Conservation (phyloP, 805 yeast genomes). For the Debaryomyces maramus region DNA sequence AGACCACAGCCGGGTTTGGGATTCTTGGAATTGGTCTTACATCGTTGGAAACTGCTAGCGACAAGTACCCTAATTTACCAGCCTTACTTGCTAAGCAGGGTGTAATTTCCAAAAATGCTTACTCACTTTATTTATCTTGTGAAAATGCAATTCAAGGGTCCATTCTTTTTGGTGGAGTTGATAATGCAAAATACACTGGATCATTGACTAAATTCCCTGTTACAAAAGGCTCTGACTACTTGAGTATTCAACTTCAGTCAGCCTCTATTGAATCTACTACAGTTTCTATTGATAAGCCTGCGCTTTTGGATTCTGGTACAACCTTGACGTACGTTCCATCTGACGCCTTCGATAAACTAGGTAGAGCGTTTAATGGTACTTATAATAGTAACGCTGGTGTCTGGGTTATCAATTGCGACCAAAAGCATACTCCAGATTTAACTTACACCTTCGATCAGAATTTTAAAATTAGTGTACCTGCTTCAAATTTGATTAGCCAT, state of each 20-base stretch:
- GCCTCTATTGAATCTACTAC: constrained; percentile 3
- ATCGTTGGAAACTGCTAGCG: constrained; percentile 9
- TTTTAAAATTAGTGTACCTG: constrained; percentile 13
- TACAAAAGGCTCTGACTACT: not conserved
- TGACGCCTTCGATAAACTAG: constrained; percentile 15
- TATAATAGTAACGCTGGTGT: constrained; percentile 35
- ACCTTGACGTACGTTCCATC: constrained; percentile 40
- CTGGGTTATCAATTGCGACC: constrained; percentile 44
- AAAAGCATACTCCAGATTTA: constrained; percentile 2
- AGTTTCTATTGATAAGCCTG: constrained; percentile 9
- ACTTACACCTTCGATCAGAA: constrained; percentile 43
- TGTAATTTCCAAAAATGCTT: constrained; percentile 21
- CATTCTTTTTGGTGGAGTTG: constrained; percentile 13
- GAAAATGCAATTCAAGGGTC: constrained; percentile 5
- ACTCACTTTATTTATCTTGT: constrained; percentile 23
- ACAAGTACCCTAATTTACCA: constrained; percentile 28
- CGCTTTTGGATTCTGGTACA: constrained; percentile 26
- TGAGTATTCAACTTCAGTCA: not conserved
- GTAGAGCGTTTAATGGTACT: constrained; percentile 9
- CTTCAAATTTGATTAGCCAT: not conserved
- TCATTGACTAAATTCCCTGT: constrained; percentile 3
- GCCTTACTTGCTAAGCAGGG: constrained; percentile 22
- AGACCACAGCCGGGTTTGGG: constrained; percentile 10
- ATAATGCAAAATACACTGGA: constrained; percentile 13
- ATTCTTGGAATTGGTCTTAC: constrained; percentile 19